These are phyloP conservation scores for Dipteronia dyeriana DNA, from an alignment of 345 rosid genomes.

Conservation along the genomic window DNA sequence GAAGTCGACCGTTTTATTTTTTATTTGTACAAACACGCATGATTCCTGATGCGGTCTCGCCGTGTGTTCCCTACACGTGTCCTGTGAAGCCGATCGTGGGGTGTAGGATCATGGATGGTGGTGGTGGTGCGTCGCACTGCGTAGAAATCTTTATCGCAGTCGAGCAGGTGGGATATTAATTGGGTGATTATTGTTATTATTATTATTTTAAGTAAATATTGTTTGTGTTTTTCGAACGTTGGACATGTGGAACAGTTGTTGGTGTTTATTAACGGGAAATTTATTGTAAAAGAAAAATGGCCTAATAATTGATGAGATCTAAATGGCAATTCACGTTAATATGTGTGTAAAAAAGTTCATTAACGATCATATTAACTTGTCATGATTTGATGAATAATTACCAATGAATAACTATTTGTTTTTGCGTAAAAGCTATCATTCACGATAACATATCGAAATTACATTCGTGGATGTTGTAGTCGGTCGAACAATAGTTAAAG, in stretches of 20 bases:
- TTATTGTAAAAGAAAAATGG: not conserved
- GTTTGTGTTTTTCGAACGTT: not conserved
- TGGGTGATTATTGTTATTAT: no score
- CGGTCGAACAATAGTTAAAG: no score
- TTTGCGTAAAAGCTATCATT: no score
- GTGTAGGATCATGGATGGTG: not conserved
- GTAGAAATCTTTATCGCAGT: no score
- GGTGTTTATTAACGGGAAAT: not conserved
- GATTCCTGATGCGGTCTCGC: not conserved
- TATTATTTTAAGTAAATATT: not conserved
- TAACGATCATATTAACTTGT: not conserved
- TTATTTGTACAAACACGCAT: not conserved
- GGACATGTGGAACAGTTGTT: not conserved
- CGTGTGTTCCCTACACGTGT: not conserved
- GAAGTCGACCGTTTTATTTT: constrained; percentile 15
- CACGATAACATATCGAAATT: no score
- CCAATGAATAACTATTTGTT: no score
- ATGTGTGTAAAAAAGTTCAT: not conserved
- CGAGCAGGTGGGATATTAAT: no score
- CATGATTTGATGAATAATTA: not conserved
- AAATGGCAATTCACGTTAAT: not conserved
- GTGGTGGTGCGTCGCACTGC: constrained; percentile 2
- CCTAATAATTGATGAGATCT: constrained; percentile 3
- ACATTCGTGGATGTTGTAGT: no score
- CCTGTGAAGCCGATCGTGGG: not conserved